phyloP scores from a whole-genome alignment of 2,329 filamentous ascomycete genomes.

The Cladobotryum mycophilum region DNA sequence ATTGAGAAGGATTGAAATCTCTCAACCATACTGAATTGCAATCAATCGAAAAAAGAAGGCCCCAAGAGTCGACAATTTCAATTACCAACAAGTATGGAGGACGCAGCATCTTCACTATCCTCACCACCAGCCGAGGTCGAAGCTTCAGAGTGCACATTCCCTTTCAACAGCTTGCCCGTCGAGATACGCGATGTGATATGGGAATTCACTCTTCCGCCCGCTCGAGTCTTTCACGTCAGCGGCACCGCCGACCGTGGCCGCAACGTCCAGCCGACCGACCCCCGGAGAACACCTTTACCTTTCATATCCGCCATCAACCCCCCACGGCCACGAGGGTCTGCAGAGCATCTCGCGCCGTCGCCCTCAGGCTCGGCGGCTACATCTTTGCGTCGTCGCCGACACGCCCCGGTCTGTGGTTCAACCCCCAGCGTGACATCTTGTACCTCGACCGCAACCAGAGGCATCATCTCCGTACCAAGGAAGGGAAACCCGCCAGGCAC shows the following conservation, averaged over 20 bases:
- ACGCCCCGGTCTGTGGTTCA: constrained; percentile 21
- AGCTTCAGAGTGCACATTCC: constrained; percentile 2
- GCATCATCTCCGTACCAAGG: constrained; percentile 13
- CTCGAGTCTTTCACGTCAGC: constrained; percentile 26
- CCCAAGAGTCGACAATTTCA: too few species aligned
- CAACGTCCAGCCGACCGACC: neutral
- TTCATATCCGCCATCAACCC: constrained; percentile 18
- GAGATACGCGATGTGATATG: constrained; percentile 26
- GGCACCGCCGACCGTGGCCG: constrained; percentile 3
- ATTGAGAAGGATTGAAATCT: too few species aligned
- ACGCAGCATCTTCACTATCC: too few species aligned
- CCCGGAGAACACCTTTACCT: constrained; percentile 12
- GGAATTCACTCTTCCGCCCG: constrained; percentile 20
- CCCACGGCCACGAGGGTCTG: constrained; percentile 19
- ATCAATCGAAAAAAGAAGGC: too few species aligned
- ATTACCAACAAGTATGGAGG: neutral
- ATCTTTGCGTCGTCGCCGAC: constrained; percentile 9
- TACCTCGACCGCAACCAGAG: constrained; percentile 24
- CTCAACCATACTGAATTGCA: too few species aligned
- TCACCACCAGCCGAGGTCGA: neutral
- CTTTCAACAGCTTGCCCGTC: constrained; percentile 16
- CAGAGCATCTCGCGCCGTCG: constrained; percentile 21
- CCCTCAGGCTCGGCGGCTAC: constrained; percentile 22
- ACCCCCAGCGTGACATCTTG: constrained; percentile 21
- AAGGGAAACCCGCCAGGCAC: constrained; percentile 2